Percentiles rank a stretch among this genome's conserved stretches.
Conservation (phyloP, 306 rosid genomes). For the Phaseolus lunatus region DNA sequence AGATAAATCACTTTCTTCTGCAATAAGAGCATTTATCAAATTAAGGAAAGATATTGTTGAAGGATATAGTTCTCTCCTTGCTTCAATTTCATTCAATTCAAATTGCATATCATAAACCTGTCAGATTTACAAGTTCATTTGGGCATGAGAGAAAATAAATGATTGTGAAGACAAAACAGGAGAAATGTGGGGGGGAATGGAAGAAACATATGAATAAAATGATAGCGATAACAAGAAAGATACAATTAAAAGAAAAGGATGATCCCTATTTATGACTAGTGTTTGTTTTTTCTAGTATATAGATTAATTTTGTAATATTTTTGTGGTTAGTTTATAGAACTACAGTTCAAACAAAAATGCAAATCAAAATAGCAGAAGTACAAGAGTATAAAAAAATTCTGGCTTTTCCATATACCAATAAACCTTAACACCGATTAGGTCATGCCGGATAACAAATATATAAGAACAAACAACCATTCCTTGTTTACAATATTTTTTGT, state of each 20-base stretch:
- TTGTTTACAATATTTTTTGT: background rate
- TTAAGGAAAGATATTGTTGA: constrained; percentile 94
- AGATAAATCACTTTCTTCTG: constrained; percentile 87
- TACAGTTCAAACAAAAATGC: background rate
- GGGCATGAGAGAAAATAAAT: constrained; percentile 20
- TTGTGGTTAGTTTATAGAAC: background rate
- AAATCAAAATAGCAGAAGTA: background rate
- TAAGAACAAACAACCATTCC: background rate
- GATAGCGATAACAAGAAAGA: constrained; percentile 27
- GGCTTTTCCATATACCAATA: constrained; percentile 4
- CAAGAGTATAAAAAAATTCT: background rate
- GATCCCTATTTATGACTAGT: background rate
- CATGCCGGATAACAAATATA: background rate
- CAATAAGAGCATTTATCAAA: constrained; percentile 88
- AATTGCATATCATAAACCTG: constrained; percentile 99
- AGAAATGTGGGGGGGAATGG: background rate
- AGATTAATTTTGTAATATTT: constrained; percentile 4
- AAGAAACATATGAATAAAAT: constrained; percentile 40
- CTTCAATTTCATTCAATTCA: constrained; percentile 94
- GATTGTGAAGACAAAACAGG: background rate
- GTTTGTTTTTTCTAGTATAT: background rate
- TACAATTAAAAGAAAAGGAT: constrained; percentile 13
- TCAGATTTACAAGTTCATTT: constrained; percentile 42
- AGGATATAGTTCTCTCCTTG: constrained; percentile 96
- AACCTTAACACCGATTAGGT: background rate